Evolutionary conservation across 495 filamentous ascomycete genomes (phyloP).

Genomic region (Halenospora varia): DNA sequence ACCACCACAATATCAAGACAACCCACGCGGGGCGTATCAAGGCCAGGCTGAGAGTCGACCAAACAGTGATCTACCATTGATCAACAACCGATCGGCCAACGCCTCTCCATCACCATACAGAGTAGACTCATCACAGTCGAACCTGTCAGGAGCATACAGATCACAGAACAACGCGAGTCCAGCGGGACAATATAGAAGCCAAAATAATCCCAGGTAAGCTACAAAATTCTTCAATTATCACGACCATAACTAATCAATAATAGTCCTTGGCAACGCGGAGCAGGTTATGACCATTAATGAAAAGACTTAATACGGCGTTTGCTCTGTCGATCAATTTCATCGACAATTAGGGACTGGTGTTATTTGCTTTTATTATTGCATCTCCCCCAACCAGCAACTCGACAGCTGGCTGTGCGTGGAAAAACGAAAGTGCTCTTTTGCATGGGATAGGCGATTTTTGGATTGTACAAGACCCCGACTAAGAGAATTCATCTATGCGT

Average conservation of each 20-base stretch:
- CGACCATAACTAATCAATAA: constrained; percentile 8
- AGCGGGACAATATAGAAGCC: constrained; percentile 30
- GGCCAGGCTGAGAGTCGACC: constrained; percentile 4
- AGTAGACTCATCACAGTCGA: constrained; percentile 15
- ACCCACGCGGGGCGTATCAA: constrained; percentile 9
- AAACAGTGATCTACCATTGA: constrained; percentile 12
- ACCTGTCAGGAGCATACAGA: constrained; percentile 22
- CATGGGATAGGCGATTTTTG: constrained; percentile 5
- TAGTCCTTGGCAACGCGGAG: constrained; percentile 52
- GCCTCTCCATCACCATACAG: constrained; percentile 14
- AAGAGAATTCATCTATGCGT: too few species aligned
- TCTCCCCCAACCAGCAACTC: constrained; percentile 2
- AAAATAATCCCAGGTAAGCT: constrained; percentile 46
- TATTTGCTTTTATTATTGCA: constrained; percentile 24
- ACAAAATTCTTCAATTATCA: background rate
- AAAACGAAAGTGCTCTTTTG: constrained; percentile 10
- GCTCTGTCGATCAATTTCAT: constrained; percentile 9
- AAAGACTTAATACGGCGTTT: constrained; percentile 24
- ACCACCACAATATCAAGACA: constrained; percentile 17
- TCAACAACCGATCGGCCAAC: constrained; percentile 8
- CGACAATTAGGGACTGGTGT: constrained; percentile 22
- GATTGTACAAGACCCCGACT: too few species aligned
- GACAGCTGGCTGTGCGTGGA: constrained; percentile 19
- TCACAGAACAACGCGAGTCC: constrained; percentile 34
- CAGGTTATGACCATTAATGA: constrained; percentile 45